A percentile compares a stretch with the other conserved stretches of the same genome.
Evolutionary conservation across 2,329 filamentous ascomycete species (phyloP).

Genomic region (Diaporthe capsici): DNA sequence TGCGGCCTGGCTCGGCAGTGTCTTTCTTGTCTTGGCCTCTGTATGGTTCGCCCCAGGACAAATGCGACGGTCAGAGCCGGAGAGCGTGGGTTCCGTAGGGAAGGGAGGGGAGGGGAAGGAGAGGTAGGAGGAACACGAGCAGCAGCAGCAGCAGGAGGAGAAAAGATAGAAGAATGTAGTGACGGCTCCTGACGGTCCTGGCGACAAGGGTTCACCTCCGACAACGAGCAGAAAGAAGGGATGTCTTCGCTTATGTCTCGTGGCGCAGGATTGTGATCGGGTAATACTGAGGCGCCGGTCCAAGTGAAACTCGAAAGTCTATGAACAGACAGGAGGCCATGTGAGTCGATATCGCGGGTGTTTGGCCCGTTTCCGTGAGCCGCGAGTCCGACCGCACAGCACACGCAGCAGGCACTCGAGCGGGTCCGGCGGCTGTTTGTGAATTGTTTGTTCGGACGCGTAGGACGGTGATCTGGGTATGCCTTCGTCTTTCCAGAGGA

Average conservation of each 20-base stretch:
- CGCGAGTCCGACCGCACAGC: conserved; percentile 20
- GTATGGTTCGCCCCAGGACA: conserved; percentile 1
- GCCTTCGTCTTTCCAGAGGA: not conserved
- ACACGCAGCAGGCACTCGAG: not conserved
- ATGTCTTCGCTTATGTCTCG: conserved; percentile 29
- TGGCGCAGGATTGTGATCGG: conserved; percentile 19
- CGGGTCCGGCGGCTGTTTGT: conserved; percentile 18
- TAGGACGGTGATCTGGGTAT: not conserved
- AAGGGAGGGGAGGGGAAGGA: not conserved
- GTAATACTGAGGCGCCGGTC: conserved; percentile 27
- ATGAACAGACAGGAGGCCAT: conserved; percentile 33
- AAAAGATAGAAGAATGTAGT: not conserved
- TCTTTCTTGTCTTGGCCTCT: not conserved
- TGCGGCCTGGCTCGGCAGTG: not conserved
- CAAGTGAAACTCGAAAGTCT: conserved; percentile 34
- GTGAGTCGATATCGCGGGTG: conserved; percentile 31
- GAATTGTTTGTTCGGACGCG: not conserved
- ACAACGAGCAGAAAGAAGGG: conserved; percentile 11
- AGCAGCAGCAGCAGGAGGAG: not conserved
- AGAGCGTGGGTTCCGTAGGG: not conserved
- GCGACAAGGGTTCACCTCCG: conserved; percentile 1
- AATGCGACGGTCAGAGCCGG: conserved; percentile 16
- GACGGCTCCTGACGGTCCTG: conserved; percentile 10
- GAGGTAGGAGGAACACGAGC: not conserved
- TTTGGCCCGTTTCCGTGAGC: conserved; percentile 2